phyloP scores from a whole-genome alignment of 306 rosid genomes.

The Cicer arietinum region DNA sequence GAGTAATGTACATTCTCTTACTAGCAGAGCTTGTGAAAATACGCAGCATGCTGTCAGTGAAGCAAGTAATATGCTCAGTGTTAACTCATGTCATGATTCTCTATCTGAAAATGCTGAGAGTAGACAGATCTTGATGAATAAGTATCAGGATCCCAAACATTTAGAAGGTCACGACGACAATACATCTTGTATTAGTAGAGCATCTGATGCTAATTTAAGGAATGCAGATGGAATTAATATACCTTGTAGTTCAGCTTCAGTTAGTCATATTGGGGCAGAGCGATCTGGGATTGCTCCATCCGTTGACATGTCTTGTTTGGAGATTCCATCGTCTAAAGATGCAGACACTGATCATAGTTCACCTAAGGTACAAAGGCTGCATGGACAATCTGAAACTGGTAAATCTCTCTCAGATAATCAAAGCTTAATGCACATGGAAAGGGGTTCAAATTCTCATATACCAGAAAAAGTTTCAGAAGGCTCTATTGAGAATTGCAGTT shows the following conservation, averaged over 20 bases:
- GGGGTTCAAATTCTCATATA: slow-evolving; percentile 31
- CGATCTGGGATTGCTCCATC: slow-evolving; percentile 50
- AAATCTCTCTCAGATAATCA: slow-evolving; percentile 25
- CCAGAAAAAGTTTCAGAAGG: slow-evolving; percentile 40
- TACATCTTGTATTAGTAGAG: slow-evolving; percentile 68
- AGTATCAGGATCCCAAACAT: slow-evolving; percentile 51
- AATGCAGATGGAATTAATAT: slow-evolving; percentile 46
- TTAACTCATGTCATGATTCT: slow-evolving; percentile 66
- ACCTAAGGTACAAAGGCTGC: slow-evolving; percentile 46
- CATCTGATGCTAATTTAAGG: slow-evolving; percentile 52
- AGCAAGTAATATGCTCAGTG: slow-evolving; percentile 59
- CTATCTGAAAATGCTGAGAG: slow-evolving; percentile 76
- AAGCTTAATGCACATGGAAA: slow-evolving; percentile 27
- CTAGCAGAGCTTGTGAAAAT: slow-evolving; percentile 62
- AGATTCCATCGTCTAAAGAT: slow-evolving; percentile 52
- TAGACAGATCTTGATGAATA: slow-evolving; percentile 48
- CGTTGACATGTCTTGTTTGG: slow-evolving; percentile 44
- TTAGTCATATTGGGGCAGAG: slow-evolving; percentile 53
- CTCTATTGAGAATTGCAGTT: slow-evolving; percentile 39
- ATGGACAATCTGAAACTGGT: slow-evolving; percentile 37
- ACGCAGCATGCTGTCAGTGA: slow-evolving; percentile 63
- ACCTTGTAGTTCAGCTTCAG: slow-evolving; percentile 60
- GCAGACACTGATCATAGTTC: slow-evolving; percentile 45
- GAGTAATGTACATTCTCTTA: slow-evolving; percentile 57
- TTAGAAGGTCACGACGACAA: slow-evolving; percentile 66